Evolutionary conservation across 148 eudicot species (phyloP), one percentile per base, ranked within the genome.

Genomic region (Hydrangea macrophylla): DNA sequence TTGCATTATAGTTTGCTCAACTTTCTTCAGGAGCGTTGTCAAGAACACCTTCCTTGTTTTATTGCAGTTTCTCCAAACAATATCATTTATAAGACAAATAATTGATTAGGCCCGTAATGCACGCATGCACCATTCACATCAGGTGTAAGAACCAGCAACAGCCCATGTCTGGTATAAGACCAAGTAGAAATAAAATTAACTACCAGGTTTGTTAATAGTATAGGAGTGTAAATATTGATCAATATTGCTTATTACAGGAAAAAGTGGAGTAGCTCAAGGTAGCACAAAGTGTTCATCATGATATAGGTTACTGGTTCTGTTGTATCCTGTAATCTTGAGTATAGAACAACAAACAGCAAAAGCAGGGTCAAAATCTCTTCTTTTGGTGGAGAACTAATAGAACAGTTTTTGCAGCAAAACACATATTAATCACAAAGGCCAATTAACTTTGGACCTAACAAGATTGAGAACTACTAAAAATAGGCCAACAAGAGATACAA

Each of bases 161-260:
- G 18, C 26, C 62, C 9, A 39, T 10, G 42, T 15, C 62, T 59
- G 18, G 36, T 59, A 9, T 6, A 33, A 25, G 31, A 59, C 62
- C 62, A 1, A 59, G 62, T 1, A 59, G 62, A n/a, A 30, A 58
- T 12, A 32, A 59, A 33, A 59, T 59, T 25, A 59, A 59, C 13
- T 0, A 22, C 2, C n/a, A 31, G 6, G 7, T 0, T 59, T 32
- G 33, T 9, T n/a, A 17, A 22, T 33, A 59, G 42, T 25, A 59
- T 7, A 33, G 42, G 40, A 59, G n/a, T 26, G 13, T 3, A 32
- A 57, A 27, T 9, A 7, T 15, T 22, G 28, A 30, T 37, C 18
- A 58, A 59, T 59, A 1, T 32, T 18, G 24, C 25, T 18, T 32
- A 59, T 0, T 32, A n/a, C 26, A n/a, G 42, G 23, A n/a, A 17